These are phyloP conservation scores for Suhomyces guaymorum DNA, from an alignment of 1,139 yeast species.

Conservation along the genomic window DNA sequence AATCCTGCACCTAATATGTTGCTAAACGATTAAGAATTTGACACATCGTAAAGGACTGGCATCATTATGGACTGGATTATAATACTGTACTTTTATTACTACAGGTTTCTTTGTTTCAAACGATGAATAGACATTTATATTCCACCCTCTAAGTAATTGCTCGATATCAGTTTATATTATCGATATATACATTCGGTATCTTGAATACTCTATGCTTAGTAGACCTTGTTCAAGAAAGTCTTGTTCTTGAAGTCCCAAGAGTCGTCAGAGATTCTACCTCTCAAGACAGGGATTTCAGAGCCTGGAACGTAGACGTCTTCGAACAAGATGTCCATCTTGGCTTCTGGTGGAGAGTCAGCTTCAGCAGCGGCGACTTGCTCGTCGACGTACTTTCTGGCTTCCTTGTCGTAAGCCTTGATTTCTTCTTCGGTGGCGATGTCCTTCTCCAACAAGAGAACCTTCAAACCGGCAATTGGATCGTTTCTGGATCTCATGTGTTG, in stretches of 20 bases:
- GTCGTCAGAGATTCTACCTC: slow-evolving; percentile 97
- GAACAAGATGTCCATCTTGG: slow-evolving; percentile 89
- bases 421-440: slow-evolving; percentile 91
- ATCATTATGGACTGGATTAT: too few relatives aligned
- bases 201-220: slow-evolving; percentile 30
- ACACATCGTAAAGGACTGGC: too few relatives aligned
- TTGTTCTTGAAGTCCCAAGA: slow-evolving; percentile 82
- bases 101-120: too few relatives aligned
- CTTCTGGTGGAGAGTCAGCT: slow-evolving; percentile 92
- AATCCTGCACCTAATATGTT: too few relatives aligned
- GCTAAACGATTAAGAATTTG: too few relatives aligned
- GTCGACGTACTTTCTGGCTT: slow-evolving; percentile 92
- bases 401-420: slow-evolving; percentile 90
- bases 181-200: slow-evolving; percentile 1
- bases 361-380: slow-evolving; percentile 94
- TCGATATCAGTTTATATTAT: slow-evolving; percentile 1
- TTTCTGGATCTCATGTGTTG: slow-evolving; percentile 98
- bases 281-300: slow-evolving; percentile 83
- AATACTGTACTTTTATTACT: too few relatives aligned
- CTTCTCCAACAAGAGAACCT: slow-evolving; percentile 79
- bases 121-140: too few relatives aligned
- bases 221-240: slow-evolving; percentile 61
- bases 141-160: too few relatives aligned
- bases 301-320: slow-evolving; percentile 98
- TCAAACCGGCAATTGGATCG: slow-evolving; percentile 96